Conservation (phyloP, 768 basidiomycete genomes). For the Tylopilus cervinicoccineus region DNA sequence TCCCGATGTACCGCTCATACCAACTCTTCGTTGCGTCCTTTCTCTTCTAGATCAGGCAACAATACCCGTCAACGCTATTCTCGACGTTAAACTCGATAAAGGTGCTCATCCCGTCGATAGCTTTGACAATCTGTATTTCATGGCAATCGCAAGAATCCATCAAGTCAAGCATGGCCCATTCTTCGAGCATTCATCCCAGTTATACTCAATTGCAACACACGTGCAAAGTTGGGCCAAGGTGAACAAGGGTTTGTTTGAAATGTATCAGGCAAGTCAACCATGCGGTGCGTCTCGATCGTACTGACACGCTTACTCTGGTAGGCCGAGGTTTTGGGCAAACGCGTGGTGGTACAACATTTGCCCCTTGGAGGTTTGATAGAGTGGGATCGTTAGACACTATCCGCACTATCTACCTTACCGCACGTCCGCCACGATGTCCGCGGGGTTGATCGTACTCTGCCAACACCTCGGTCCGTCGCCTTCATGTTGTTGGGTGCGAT, state of each 20-base stretch:
- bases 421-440: constrained; percentile 7
- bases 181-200: constrained; percentile 87
- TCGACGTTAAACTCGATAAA: constrained; percentile 45
- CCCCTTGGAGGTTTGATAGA: constrained; percentile 78
- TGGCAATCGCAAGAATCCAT: constrained; percentile 73
- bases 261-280: constrained; percentile 72
- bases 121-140: constrained; percentile 72
- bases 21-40: constrained; percentile 2
- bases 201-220: constrained; percentile 82
- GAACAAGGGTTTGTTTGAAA: constrained; percentile 86
- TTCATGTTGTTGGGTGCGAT: not conserved
- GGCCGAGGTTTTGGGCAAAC: constrained; percentile 90
- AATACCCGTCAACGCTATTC: constrained; percentile 61
- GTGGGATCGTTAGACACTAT: constrained; percentile 44
- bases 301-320: constrained; percentile 26
- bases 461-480: not conserved
- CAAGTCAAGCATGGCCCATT: constrained; percentile 85
- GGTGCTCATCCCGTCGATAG: constrained; percentile 19
- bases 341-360: constrained; percentile 95
- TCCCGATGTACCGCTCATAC: not conserved
- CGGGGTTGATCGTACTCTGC: constrained; percentile 16
- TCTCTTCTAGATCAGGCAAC: constrained; percentile 49
- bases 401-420: not conserved
- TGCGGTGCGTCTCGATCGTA: not conserved
- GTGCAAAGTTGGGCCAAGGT: constrained; percentile 92